Evolutionary conservation across 2,329 filamentous ascomycete genomes (phyloP).

Genomic region (Colletotrichum neosansevieriae): DNA sequence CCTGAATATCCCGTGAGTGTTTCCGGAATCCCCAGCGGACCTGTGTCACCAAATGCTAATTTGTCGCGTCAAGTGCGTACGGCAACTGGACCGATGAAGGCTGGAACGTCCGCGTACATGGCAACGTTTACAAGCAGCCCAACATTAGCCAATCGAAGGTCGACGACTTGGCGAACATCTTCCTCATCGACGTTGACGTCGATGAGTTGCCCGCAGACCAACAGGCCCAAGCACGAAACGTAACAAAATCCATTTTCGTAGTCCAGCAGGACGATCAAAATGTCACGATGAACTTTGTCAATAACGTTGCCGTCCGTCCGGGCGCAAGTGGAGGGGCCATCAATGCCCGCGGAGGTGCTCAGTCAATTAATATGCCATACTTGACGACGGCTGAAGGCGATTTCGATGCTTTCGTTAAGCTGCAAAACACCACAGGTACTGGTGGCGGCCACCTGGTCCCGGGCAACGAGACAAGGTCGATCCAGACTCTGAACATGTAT

Average conservation of each 20-base stretch:
- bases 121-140: conserved; percentile 85
- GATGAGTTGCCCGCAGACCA: conserved; percentile 68
- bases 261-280: conserved; percentile 76
- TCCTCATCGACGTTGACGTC: conserved; percentile 75
- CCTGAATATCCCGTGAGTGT: conserved; percentile 72
- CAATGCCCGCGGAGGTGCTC: conserved; percentile 68
- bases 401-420: conserved; percentile 77
- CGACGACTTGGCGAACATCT: conserved; percentile 76
- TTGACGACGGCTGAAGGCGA: conserved; percentile 76
- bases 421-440: conserved; percentile 68
- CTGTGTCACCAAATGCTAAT: conserved; percentile 24
- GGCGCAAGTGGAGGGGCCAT: conserved; percentile 66
- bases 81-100: conserved; percentile 84
- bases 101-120: conserved; percentile 82
- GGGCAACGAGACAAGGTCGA: conserved; percentile 72
- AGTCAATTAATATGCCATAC: conserved; percentile 74
- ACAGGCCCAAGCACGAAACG: conserved; percentile 76
- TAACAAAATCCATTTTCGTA: conserved; percentile 80
- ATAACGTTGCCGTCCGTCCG: conserved; percentile 60
- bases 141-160: conserved; percentile 74
- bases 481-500: conserved; percentile 78
- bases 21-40: conserved; percentile 1
- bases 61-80: conserved; percentile 58
- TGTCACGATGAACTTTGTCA: conserved; percentile 71
- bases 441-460: conserved; percentile 63